These are phyloP conservation scores for Cyamopsis tetragonoloba DNA, from an alignment of 306 rosid genomes.

Conservation along the genomic window DNA sequence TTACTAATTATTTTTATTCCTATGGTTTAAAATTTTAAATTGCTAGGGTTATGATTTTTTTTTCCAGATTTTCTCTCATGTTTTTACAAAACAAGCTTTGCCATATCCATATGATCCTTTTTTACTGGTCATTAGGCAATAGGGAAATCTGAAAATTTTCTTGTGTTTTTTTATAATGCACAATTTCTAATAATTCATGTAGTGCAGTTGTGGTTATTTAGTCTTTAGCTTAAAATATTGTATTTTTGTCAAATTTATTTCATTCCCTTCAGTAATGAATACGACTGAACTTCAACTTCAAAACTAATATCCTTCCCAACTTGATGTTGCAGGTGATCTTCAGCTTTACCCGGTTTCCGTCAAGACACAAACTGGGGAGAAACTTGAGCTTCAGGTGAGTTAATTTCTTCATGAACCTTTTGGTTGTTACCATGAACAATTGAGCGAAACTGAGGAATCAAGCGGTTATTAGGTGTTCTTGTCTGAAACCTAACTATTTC, in stretches of 20 bases:
- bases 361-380: constrained; percentile 90
- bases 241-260: neutral
- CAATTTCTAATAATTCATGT: neutral
- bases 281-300: neutral
- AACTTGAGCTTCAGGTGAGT: constrained; percentile 94
- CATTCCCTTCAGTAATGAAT: constrained; percentile 2
- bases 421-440: neutral
- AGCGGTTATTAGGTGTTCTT: neutral
- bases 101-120: neutral
- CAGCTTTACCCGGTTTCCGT: constrained; percentile 84
- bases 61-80: neutral
- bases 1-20: neutral
- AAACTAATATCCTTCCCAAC: constrained; percentile 17
- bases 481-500: neutral
- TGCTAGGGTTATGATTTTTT: neutral
- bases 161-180: neutral
- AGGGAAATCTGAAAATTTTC: neutral
- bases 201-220: neutral
- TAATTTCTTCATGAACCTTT: constrained; percentile 2
- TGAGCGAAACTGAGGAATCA: neutral
- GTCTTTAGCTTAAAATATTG: neutral
- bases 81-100: neutral
- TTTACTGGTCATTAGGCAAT: constrained; percentile 10
- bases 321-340: constrained; percentile 77
- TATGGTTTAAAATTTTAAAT: neutral